phyloP scores from a whole-genome alignment of 2,329 filamentous ascomycete species.

The Xylariaceae sp. region DNA sequence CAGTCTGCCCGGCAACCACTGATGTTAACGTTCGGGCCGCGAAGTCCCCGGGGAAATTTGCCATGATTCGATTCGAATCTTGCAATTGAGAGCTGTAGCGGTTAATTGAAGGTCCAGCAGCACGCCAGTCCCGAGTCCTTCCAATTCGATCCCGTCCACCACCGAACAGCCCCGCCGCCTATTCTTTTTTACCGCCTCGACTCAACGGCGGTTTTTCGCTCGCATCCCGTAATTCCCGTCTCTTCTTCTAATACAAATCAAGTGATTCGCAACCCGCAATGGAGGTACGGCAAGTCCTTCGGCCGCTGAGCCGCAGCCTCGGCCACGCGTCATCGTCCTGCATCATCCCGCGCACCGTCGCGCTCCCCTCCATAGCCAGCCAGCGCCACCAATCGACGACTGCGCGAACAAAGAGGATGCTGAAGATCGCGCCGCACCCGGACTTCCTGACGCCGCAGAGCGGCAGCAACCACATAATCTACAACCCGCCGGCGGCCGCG shows the following conservation, averaged over 20 bases:
- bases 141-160: background rate
- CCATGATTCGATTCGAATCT: background rate
- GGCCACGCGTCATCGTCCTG: slow-evolving; percentile 6
- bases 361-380: slow-evolving; percentile 16
- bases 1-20: background rate
- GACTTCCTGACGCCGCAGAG: slow-evolving; percentile 45
- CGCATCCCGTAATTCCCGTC: background rate
- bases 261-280: slow-evolving; percentile 14
- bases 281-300: slow-evolving; percentile 27
- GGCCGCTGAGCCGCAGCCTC: slow-evolving; percentile 20
- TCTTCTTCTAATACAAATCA: background rate
- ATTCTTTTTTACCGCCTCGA: background rate
- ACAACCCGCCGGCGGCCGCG: slow-evolving; percentile 51
- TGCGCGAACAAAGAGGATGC: slow-evolving; percentile 49
- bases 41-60: background rate
- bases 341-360: background rate
- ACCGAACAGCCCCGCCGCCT: background rate
- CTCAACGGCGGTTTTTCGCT: background rate
- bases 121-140: background rate
- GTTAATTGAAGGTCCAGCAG: background rate
- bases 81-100: background rate
- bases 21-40: background rate
- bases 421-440: slow-evolving; percentile 56
- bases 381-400: slow-evolving; percentile 48
- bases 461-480: slow-evolving; percentile 42